Evolutionary conservation across 2,329 filamentous ascomycete species (phyloP).

Genomic region (Sporothrix brunneoviolacea): DNA sequence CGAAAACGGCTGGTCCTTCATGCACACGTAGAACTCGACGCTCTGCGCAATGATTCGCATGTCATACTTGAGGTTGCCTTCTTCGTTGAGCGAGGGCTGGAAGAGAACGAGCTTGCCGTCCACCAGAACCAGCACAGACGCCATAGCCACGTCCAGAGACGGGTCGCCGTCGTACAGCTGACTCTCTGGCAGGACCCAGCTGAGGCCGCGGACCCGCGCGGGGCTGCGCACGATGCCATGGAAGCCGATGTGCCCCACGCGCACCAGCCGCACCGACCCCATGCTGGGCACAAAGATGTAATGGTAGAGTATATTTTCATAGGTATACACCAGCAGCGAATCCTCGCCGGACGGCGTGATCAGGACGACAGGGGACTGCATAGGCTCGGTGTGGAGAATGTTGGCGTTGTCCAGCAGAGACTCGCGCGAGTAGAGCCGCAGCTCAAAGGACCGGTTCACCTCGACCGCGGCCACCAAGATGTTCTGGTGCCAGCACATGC

Average conservation of each 20-base stretch:
- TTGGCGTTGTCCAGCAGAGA: constrained; percentile 65
- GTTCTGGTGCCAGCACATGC: constrained; percentile 99
- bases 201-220: constrained; percentile 83
- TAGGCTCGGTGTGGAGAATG: constrained; percentile 66
- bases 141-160: constrained; percentile 88
- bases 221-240: constrained; percentile 94
- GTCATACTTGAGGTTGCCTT: constrained; percentile 87
- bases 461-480: constrained; percentile 93
- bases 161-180: constrained; percentile 88
- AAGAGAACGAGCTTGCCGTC: constrained; percentile 93
- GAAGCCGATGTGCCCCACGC: constrained; percentile 97
- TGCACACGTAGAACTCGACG: constrained; percentile 89
- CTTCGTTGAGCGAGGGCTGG: constrained; percentile 75
- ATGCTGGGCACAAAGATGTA: constrained; percentile 74
- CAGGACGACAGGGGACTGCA: constrained; percentile 82
- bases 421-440: constrained; percentile 91
- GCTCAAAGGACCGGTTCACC: constrained; percentile 69
- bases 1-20: constrained; percentile 69
- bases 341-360: constrained; percentile 87
- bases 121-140: constrained; percentile 91
- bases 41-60: constrained; percentile 96
- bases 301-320: constrained; percentile 92
- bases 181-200: constrained; percentile 89
- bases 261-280: constrained; percentile 68
- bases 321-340: constrained; percentile 91